phyloP scores from a whole-genome alignment of 2,329 filamentous ascomycete genomes.

The Penicillium sp. region DNA sequence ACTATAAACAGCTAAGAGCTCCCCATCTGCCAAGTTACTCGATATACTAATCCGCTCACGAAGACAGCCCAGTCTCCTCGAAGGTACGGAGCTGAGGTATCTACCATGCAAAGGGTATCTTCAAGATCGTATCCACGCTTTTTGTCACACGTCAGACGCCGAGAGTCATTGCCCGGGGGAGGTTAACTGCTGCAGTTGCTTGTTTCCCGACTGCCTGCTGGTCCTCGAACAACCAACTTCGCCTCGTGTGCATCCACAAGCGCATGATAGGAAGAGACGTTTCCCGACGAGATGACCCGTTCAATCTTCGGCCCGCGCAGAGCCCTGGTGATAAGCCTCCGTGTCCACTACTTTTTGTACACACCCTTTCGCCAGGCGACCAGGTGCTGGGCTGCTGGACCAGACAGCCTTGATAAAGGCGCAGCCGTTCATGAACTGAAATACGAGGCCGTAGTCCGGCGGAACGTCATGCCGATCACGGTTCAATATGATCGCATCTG shows the following conservation, averaged over 20 bases:
- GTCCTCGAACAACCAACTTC: not conserved
- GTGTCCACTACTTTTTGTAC: conserved; percentile 1
- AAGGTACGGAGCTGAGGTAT: not conserved
- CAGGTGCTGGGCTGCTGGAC: not conserved
- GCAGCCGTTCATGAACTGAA: not conserved
- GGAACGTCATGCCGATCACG: conserved; percentile 16
- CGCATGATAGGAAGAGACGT: not conserved
- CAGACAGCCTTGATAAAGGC: conserved; percentile 12
- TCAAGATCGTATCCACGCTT: not conserved
- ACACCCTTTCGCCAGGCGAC: not conserved
- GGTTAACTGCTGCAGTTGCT: not conserved
- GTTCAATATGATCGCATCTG: not conserved
- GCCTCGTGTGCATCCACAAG: not conserved
- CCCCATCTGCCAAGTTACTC: not conserved
- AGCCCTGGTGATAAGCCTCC: conserved; percentile 4
- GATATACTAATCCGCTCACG: conserved; percentile 4
- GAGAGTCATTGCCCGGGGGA: not conserved
- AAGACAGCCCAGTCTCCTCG: conserved; percentile 1
- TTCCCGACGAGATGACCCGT: not conserved
- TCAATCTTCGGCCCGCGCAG: not conserved
- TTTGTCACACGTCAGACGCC: not conserved
- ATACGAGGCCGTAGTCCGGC: conserved; percentile 5
- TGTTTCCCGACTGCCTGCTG: conserved; percentile 4
- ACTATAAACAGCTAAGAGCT: not conserved
- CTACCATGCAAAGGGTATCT: not conserved